Conservation (phyloP, 108 stramenopile genomes). For the Nitzschia palea region DNA sequence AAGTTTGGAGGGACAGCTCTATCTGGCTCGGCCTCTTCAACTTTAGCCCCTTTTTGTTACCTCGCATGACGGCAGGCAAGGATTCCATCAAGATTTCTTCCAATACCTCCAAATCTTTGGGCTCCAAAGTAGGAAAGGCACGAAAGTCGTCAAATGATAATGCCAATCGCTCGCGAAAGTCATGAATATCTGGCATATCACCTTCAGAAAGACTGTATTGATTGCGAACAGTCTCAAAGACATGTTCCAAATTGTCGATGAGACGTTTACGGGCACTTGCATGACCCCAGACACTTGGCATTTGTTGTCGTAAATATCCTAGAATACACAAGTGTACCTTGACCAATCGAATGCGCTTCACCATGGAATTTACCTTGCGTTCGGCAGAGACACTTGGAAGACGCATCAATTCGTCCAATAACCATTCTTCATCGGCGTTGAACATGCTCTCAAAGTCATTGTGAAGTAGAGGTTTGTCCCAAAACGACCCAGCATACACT, state of each 20-base stretch:
- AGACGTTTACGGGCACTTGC: neutral
- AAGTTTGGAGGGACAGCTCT: too few relatives aligned
- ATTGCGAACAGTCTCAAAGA: neutral
- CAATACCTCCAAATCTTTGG: neutral
- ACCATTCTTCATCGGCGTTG: constrained; percentile 4
- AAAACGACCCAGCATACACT: constrained; percentile 1
- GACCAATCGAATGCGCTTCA: constrained; percentile 8
- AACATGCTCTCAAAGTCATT: constrained; percentile 4
- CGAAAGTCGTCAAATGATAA: neutral
- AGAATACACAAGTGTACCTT: neutral
- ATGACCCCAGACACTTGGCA: neutral
- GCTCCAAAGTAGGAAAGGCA: neutral
- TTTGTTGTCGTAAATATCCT: neutral
- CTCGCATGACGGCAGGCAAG: neutral
- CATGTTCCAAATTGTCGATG: neutral
- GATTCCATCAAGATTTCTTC: neutral
- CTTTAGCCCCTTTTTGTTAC: neutral
- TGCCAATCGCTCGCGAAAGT: neutral
- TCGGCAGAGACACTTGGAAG: constrained; percentile 2
- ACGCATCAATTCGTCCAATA: constrained; percentile 1
- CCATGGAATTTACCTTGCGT: neutral
- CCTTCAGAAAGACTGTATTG: neutral
- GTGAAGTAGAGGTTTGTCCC: neutral
- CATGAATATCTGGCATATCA: constrained; percentile 17
- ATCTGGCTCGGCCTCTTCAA: too few relatives aligned